Evolutionary conservation across 2,329 filamentous ascomycete species (phyloP).

Genomic region (Ceratocystis destructans): DNA sequence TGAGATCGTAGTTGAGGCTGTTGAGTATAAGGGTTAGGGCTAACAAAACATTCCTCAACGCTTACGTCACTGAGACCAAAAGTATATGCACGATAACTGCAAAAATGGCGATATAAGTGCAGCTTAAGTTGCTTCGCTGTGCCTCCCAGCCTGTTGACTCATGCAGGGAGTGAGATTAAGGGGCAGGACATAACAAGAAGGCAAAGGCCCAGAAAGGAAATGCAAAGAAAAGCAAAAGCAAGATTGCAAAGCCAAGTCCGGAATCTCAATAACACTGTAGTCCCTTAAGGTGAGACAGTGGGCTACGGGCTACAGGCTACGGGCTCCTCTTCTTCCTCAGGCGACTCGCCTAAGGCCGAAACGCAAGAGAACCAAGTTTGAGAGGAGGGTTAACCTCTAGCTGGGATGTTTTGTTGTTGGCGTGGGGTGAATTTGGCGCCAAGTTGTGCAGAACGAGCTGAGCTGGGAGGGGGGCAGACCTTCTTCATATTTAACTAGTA

Average conservation of each 20-base stretch:
- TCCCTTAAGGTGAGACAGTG: no score
- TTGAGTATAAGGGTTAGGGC: background rate
- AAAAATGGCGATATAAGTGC: background rate
- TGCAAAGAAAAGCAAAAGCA: background rate
- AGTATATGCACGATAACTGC: background rate
- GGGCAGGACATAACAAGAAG: background rate
- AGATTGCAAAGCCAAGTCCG: background rate
- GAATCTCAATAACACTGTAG: no score
- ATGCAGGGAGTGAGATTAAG: constrained; percentile 4
- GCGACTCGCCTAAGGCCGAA: no score
- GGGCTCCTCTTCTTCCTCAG: no score
- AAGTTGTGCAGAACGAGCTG: background rate
- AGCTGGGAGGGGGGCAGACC: background rate
- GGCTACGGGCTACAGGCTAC: no score
- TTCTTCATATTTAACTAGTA: background rate
- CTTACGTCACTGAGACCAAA: background rate
- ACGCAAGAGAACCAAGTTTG: background rate
- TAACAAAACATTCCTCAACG: fast-evolving
- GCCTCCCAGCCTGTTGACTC: background rate
- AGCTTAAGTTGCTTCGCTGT: background rate
- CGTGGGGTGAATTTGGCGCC: background rate
- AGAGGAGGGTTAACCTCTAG: background rate
- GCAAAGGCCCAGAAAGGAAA: background rate
- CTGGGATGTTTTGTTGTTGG: background rate
- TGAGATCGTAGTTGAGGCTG: background rate